Conservation (phyloP, 208 protist genomes). For the Crithidia acanthocephali region DNA sequence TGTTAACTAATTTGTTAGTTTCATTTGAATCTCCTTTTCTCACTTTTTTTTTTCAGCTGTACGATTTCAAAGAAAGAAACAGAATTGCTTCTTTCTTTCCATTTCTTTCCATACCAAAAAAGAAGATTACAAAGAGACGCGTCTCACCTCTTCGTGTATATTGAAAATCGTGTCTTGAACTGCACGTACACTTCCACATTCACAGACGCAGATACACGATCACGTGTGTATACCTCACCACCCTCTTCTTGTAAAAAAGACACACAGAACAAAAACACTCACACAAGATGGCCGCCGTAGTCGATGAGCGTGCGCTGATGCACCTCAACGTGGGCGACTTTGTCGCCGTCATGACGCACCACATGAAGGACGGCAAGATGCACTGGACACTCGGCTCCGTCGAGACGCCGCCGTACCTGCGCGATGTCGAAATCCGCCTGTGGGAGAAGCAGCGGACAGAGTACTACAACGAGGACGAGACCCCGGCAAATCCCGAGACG, state of each 20-base stretch:
- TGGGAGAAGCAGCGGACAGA: slow-evolving; percentile 66
- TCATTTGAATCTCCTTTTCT: background rate
- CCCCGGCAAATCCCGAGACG: slow-evolving; percentile 52
- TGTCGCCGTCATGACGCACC: slow-evolving; percentile 66
- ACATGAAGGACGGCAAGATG: slow-evolving; percentile 54
- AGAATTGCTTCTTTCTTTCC: background rate
- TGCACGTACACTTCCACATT: background rate
- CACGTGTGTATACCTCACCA: background rate
- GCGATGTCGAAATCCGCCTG: slow-evolving; percentile 76
- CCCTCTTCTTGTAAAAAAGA: no score
- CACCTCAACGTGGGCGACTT: slow-evolving; percentile 78
- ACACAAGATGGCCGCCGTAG: slow-evolving; percentile 23
- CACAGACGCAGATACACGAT: background rate
- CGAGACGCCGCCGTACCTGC: slow-evolving; percentile 65
- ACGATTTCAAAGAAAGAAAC: background rate
- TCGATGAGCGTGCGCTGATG: slow-evolving; percentile 41
- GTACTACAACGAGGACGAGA: slow-evolving; percentile 47
- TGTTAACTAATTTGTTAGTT: background rate
- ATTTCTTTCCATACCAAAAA: slow-evolving; percentile 19
- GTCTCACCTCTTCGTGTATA: background rate
- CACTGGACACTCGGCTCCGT: slow-evolving; percentile 85
- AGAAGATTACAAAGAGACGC: no score
- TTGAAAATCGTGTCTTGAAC: background rate
- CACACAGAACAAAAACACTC: background rate
- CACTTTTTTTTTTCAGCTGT: slow-evolving; percentile 8